Evolutionary conservation across 345 rosid species (phyloP), one percentile per base, ranked within the genome.

Genomic region (Eucalyptus viminalis): DNA sequence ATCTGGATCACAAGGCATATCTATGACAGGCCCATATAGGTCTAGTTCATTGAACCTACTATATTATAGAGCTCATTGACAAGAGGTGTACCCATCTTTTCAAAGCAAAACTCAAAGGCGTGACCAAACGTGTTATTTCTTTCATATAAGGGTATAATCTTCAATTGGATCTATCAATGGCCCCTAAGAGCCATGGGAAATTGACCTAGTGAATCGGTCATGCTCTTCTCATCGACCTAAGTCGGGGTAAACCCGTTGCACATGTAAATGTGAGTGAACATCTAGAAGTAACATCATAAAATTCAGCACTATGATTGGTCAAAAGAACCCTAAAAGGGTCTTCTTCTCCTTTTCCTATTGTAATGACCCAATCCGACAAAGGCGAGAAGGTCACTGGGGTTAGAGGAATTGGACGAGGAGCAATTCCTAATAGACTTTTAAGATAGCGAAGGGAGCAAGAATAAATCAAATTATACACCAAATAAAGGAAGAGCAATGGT

Each of bases 341-440:
- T 76, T 19, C 17, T 10, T 21, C 83, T 43, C 83, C 15, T 37
- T 5, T 76, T 37, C 83, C 45, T 31, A 16, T 69, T 56, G 27
- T 56, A 4, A 56, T 4, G 11, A 56, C 3, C 27, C 27, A 24
- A 56, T 56, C 60, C 3, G 0, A 56, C 27, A 56, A 22, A 7
- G 12, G 27, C 3, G 6, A 2, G 60, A 2, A 56, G 62, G 62
- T 56, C 13, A 9, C 3, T 56, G 7, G 6, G 62, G 27, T 2
- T 5, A 24, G 29, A 24, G 62, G 1, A 1, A 29, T 1, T 10
- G 0, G 62, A 56, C 1, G 6, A 56, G 3, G 27, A 56, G 27
- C 62, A 56, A 22, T 24, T 56, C 29, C 6, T 9, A 0, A 56
- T 22, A 56, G 29, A 24, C 12, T 56, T 56, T 24, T 22, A 56